A percentile compares a stretch with the other conserved stretches of the same genome.
phyloP scores from a whole-genome alignment of 768 basidiomycete genomes.

The Mycena belliarum region DNA sequence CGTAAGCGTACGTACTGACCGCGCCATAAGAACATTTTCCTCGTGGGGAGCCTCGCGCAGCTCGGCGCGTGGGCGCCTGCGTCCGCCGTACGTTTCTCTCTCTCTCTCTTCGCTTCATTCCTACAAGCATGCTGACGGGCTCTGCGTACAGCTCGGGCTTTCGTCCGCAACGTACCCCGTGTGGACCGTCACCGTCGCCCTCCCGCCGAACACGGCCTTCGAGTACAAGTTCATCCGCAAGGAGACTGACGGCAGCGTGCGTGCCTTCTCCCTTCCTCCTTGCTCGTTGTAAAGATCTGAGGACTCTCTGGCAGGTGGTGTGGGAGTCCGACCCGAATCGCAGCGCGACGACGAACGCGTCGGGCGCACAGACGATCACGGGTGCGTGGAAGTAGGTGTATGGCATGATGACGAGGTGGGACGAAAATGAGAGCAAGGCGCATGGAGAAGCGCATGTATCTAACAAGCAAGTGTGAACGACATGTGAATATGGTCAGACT shows the following conservation, averaged over 20 bases:
- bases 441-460: no score
- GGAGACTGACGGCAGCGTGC: slow-evolving; percentile 48
- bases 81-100: slow-evolving; percentile 40
- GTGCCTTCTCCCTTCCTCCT: slow-evolving; percentile 16
- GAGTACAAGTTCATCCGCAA: slow-evolving; percentile 65
- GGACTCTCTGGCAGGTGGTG: no score
- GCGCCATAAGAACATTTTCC: slow-evolving; percentile 53
- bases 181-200: slow-evolving; percentile 50
- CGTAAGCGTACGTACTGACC: background rate
- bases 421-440: no score
- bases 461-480: no score
- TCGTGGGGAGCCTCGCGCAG: slow-evolving; percentile 57
- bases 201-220: slow-evolving; percentile 52
- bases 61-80: slow-evolving; percentile 53
- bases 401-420: no score
- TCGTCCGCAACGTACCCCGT: slow-evolving; percentile 54
- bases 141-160: slow-evolving; percentile 44
- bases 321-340: no score
- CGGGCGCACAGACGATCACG: no score
- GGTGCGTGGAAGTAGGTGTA: no score
- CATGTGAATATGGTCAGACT: no score
- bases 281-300: no score
- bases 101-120: background rate
- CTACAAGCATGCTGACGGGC: no score
- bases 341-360: no score